phyloP scores from a whole-genome alignment of 257 asterid species.

The Hygrophila difformis region DNA sequence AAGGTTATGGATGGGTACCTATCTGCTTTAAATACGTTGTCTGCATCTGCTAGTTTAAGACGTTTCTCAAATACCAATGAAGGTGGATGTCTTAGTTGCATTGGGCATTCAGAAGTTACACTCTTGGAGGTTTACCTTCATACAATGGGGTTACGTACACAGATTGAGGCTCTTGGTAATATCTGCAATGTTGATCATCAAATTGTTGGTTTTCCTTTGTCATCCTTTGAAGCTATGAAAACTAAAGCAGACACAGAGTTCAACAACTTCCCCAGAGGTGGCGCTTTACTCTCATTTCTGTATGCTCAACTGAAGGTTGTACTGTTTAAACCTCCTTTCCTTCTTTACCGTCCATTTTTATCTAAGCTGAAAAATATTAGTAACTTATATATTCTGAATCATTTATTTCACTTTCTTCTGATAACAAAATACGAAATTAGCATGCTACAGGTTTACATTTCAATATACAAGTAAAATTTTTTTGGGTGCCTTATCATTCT shows the following conservation, averaged over 20 bases:
- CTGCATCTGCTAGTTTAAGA: slow-evolving; percentile 69
- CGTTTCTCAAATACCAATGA: slow-evolving; percentile 34
- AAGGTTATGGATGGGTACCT: slow-evolving; percentile 68
- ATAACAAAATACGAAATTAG: too few species aligned
- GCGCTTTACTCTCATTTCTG: slow-evolving; percentile 68
- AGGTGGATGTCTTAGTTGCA: slow-evolving; percentile 67
- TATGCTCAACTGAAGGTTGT: slow-evolving; percentile 84
- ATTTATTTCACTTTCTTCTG: too few species aligned
- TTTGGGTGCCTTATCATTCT: too few species aligned
- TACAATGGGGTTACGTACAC: slow-evolving; percentile 63
- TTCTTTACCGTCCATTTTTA: slow-evolving; percentile 7
- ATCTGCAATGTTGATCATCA: slow-evolving; percentile 64
- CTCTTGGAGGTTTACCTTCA: slow-evolving; percentile 84
- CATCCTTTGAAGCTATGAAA: slow-evolving; percentile 45
- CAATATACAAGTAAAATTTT: too few species aligned
- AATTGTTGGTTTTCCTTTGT: slow-evolving; percentile 40
- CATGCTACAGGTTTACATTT: too few species aligned
- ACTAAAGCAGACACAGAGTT: slow-evolving; percentile 49
- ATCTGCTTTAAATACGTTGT: slow-evolving; percentile 70
- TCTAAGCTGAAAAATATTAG: slow-evolving; percentile 13
- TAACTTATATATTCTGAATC: slow-evolving; percentile 8
- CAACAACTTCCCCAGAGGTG: slow-evolving; percentile 64
- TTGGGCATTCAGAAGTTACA: slow-evolving; percentile 73
- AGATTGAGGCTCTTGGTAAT: slow-evolving; percentile 86
- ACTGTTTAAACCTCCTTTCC: slow-evolving; percentile 6